Evolutionary conservation across 805 yeast species (phyloP), one percentile per base, ranked within the genome.

Genomic region (Kazachstania viticola): DNA sequence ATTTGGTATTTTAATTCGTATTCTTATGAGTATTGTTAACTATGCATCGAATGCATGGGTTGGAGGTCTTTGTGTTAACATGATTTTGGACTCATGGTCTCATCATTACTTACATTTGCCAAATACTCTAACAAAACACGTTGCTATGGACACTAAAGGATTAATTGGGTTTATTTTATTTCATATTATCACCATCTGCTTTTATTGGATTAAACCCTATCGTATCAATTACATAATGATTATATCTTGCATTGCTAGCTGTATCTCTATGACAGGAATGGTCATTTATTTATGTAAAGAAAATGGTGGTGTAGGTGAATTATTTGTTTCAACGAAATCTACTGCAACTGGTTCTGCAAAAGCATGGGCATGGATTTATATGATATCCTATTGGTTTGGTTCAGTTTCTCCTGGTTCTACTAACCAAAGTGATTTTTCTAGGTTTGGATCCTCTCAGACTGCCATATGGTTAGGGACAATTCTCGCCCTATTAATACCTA

Each of bases 1-100:
- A 27, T 12, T 30, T 17, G 25, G 46, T 31, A 55, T 65, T 19
- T 26, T 56, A 19, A 55, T 64, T 7, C 49, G 69, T 46, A 56
- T 65, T 9, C 44, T 67, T 26, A 48, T 70, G 41, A 57, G 68
- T 27, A 54, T 69, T 25, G 68, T 70, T 17, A 64, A 64, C 52
- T 68, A 59, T 36, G 73, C 65, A 0, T 58, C 68, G 2, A 55
- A 61, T 33, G 58, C 65, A 4, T 66, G 64, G 60, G 30, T 65
- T 28, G 71, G 71, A 27, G 67, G 67, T 2, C 42, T 60, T 14
- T 54, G 62, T 41, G 34, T 64, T 3, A 56, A 53, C 31, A 45
- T 57, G 38, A 47, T 65, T 25, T 37, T 65, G 16, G 53, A 62
- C 17, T 49, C 65, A 12, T 61, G 62, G 58, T 59, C 64, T 14